phyloP scores from a whole-genome alignment of 1,284 basidiomycete genomes.

The Cronartium quercuum region DNA sequence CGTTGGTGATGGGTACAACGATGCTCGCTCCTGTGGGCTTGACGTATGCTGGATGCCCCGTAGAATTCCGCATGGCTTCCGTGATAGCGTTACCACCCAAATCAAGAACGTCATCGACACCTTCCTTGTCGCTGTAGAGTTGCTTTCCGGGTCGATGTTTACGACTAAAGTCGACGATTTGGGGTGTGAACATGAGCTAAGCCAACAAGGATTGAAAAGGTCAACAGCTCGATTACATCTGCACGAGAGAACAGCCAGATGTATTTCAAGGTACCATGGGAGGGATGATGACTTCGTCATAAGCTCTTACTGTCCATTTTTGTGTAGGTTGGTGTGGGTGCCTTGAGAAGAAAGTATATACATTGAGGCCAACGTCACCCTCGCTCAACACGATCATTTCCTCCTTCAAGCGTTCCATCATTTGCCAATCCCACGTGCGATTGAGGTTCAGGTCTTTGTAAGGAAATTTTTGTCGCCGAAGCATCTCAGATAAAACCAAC shows the following conservation, averaged over 20 bases:
- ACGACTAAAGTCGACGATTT: conserved; percentile 78
- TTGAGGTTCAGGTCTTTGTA: conserved; percentile 74
- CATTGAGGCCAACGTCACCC: conserved; percentile 74
- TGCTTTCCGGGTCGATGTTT: conserved; percentile 54
- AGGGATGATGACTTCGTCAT: conserved; percentile 91
- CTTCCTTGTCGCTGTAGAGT: conserved; percentile 46
- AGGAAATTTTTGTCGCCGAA: conserved; percentile 77
- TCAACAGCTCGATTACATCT: neutral
- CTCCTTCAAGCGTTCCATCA: conserved; percentile 81
- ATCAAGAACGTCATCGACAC: conserved; percentile 50
- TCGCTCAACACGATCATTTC: conserved; percentile 75
- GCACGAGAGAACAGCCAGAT: neutral
- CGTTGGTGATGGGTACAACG: neutral
- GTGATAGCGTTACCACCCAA: conserved; percentile 48
- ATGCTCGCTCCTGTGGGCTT: neutral
- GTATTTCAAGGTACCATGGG: conserved; percentile 63
- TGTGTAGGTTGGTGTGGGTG: conserved; percentile 67
- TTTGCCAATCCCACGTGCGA: conserved; percentile 71
- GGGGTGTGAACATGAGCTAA: conserved; percentile 84
- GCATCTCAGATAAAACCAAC: conserved; percentile 71
- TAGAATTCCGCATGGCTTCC: conserved; percentile 28
- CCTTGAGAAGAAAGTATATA: conserved; percentile 82
- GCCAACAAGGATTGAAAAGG: neutral
- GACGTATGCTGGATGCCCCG: neutral
- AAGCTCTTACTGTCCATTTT: conserved; percentile 84